Base-by-base conservation (phyloP, 148 eudicot species). In the Bassia scoparia region DNA sequence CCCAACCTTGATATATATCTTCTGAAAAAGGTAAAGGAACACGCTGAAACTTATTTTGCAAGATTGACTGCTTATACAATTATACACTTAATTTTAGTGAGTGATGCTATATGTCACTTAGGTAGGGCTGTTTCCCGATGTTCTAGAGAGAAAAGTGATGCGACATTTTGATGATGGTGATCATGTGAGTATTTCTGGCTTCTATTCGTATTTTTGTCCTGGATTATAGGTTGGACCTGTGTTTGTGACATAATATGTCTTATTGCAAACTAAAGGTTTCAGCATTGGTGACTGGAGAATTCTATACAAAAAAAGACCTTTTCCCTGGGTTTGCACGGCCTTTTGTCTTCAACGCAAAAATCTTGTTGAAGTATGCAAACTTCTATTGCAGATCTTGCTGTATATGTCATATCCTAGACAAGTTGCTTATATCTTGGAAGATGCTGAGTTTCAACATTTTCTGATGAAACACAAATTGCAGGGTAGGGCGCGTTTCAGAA, bases 321-420 rank as follows among this genome's bases (percentile, higher is more conserved):
- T 96, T 96, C 74, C 99, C 99, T 33, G 99, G 99, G 79, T 96
- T 96, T 81, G 99, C 92, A 69, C 88, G 99, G 80, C 99, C 99
- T 67, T 96, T 71, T 75, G 97, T 90, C 68, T 92, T 92, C 83
- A 84, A 90, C 77, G 87, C 99, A 15, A 79, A 87, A 75, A 78
- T 96, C 78, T 77, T 96, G 83, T 83, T 88, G 63, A 92, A 87
- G 99, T 92, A 70, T 58, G 87, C 55, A 21, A 7, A 69, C 41
- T 65, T 31, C 3, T 50, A 15, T 30, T 29, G 60, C 24, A 30
- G n/a, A 66, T 44, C 11, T 30, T 49, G 53, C 23, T 33, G n/a
- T 48, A 3, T 53, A 49, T 10, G 7, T 29, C n/a, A 38, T n/a
- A 8, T 62, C 31, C 21, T 64, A 5, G 41, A 7, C 38, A 23